Conservation (phyloP, 345 rosid species). For the Excoecaria cochinchinensis region DNA sequence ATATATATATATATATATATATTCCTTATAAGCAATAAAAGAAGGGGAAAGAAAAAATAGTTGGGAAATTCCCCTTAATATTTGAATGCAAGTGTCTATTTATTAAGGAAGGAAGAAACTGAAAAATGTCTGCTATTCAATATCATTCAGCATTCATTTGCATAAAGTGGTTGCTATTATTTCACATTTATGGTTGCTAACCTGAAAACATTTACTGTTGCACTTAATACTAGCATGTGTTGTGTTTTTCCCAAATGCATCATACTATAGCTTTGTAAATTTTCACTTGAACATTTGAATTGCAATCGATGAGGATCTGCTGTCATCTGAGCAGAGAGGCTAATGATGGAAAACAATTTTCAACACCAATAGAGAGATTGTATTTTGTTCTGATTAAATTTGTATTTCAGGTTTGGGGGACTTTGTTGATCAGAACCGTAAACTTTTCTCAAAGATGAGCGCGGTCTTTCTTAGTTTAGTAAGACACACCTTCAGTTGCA, state of each 20-base stretch:
- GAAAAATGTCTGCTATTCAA: neutral
- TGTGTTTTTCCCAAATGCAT: neutral
- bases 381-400: constrained; percentile 11
- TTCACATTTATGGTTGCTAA: neutral
- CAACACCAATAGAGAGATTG: neutral
- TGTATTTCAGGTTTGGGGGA: constrained; percentile 57
- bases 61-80: neutral
- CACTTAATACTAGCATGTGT: neutral
- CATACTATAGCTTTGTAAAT: neutral
- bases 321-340: neutral
- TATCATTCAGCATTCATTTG: neutral
- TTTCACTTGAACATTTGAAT: neutral
- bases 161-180: neutral
- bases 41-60: neutral
- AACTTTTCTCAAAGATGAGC: constrained; percentile 57
- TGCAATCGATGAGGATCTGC: neutral
- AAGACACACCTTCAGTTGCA: constrained; percentile 22
- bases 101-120: neutral
- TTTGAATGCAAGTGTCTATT: neutral
- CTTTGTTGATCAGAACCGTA: constrained; percentile 71
- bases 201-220: neutral
- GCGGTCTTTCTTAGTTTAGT: constrained; percentile 77
- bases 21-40: neutral
- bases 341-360: constrained; percentile 1
- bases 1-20: too few relatives aligned